A percentile compares a stretch with the other conserved stretches of the same genome.
Conservation (phyloP, 306 rosid genomes). For the Pachyrhizus erosus region DNA sequence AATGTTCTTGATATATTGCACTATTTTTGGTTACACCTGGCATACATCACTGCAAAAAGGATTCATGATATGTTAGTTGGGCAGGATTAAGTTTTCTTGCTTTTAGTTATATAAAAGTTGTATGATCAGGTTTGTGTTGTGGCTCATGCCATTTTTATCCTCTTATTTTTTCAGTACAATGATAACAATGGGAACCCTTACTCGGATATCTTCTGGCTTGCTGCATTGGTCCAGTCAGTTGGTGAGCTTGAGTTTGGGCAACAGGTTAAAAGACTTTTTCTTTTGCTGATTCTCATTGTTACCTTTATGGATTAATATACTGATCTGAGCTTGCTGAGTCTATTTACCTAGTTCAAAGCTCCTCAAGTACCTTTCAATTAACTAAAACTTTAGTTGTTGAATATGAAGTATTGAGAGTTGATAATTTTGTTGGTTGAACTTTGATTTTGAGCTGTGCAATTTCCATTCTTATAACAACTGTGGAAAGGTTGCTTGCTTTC, state of each 20-base stretch:
- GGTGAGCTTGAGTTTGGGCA: slow-evolving; percentile 97
- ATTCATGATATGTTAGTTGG: slow-evolving; percentile 26
- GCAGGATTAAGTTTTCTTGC: slow-evolving; percentile 7
- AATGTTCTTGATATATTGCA: slow-evolving; percentile 4
- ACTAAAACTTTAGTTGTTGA: slow-evolving; percentile 27
- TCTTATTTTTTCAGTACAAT: slow-evolving; percentile 69
- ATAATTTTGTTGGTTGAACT: not conserved
- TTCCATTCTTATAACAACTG: slow-evolving; percentile 10
- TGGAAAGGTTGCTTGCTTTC: not conserved
- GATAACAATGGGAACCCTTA: slow-evolving; percentile 93
- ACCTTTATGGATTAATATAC: slow-evolving; percentile 13
- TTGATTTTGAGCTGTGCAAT: slow-evolving; percentile 20
- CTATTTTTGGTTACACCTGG: not conserved
- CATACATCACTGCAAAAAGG: slow-evolving; percentile 6
- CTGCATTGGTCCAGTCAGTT: slow-evolving; percentile 86
- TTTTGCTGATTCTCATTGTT: not conserved
- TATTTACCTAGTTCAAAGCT: not conserved
- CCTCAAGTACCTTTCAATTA: slow-evolving; percentile 4
- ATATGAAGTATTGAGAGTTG: slow-evolving; percentile 11
- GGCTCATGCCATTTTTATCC: slow-evolving; percentile 37
- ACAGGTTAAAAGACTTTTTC: slow-evolving; percentile 67
- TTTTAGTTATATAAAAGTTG: slow-evolving; percentile 17
- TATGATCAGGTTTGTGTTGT: slow-evolving; percentile 12
- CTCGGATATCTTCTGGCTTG: slow-evolving; percentile 98
- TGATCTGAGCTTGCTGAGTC: not conserved